Base-by-base conservation (phyloP, 2,329 filamentous ascomycete genomes). In the Fusarium austroafricanum region DNA sequence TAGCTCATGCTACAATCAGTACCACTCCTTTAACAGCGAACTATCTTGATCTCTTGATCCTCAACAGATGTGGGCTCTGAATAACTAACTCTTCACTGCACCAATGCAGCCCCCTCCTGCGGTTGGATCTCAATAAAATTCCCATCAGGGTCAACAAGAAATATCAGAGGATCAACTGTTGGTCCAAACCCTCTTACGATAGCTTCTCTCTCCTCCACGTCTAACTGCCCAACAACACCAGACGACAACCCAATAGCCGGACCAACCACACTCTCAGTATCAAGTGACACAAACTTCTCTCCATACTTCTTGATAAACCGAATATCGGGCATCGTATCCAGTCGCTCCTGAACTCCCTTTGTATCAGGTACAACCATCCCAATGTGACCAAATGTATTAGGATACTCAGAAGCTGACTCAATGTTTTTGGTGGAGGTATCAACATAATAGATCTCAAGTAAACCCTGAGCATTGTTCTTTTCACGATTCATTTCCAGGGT, bases 111-210 rank as follows among this genome's bases (percentile, higher is more conserved):
- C 4, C 31, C 44, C 4, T 63, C 58, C 8, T 56, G 31, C 7
- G 43, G 28, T 17, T 63, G 58, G 7, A 63, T 20, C 20, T 63
- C 58, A 14, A 63, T 57, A 17, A 56, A 63, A 9, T 63, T 63
- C 2, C 38, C 58, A 29, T 63, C 60, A 1, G 50, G 60, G 5
- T 63, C 60, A 17, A 39, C 10, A 2, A 63, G 9, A 35, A 40
- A 63, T 21, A 63, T 50, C 0, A 63, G 18, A 3, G 43, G 12
- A 1, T 31, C 23, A 6, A 45, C 31, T 6, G n/a, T n/a, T 11
- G 23, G 14, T 0, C 33, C 58, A 1, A 62, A 29, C 2, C 17
- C 28, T 4, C 17, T 10, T 1, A 63, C 33, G 20, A 63, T 57
- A 4, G 43, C 28, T 11, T 57, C 11, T 3, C 43, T 56, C 18